phyloP scores from a whole-genome alignment of 2,329 filamentous ascomycete species.

The Talaromyces sp. region DNA sequence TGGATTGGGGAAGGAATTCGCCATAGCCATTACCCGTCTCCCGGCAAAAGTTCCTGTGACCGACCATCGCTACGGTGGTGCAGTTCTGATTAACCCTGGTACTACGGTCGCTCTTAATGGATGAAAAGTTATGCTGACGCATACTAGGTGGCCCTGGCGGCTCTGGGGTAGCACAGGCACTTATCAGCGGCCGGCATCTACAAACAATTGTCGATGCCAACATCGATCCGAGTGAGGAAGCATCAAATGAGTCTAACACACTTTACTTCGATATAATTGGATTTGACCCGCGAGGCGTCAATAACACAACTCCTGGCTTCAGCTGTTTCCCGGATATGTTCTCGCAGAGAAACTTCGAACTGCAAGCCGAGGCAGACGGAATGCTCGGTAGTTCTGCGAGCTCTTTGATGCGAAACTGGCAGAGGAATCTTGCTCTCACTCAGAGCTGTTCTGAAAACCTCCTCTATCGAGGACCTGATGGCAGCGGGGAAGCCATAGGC shows the following conservation, averaged over 20 bases:
- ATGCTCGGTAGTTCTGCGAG: conserved; percentile 27
- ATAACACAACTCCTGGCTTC: conserved; percentile 35
- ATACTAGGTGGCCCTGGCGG: conserved; percentile 40
- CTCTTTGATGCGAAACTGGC: conserved; percentile 29
- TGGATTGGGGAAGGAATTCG: conserved; percentile 28
- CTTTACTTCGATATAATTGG: conserved; percentile 40
- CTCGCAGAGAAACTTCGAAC: conserved; percentile 27
- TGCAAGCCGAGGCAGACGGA: conserved; percentile 30
- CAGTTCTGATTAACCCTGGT: conserved; percentile 45
- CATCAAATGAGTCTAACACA: not conserved
- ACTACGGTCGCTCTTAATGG: not conserved
- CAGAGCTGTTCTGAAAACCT: conserved; percentile 24
- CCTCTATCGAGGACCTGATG: conserved; percentile 12
- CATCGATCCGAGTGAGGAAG: conserved; percentile 14
- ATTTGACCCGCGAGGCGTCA: conserved; percentile 42
- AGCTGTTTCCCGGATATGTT: conserved; percentile 34
- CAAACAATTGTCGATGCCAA: conserved; percentile 36
- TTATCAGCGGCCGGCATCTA: conserved; percentile 27
- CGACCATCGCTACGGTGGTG: conserved; percentile 42
- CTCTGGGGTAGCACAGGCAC: conserved; percentile 34
- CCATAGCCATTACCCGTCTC: conserved; percentile 42
- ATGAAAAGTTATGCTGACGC: not conserved
- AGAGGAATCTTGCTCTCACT: conserved; percentile 27
- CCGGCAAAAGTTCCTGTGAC: conserved; percentile 39
- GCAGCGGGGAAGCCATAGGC: conserved; percentile 21